phyloP scores from a whole-genome alignment of 169 alveolate species.

The Cryptosporidium ubiquitum region DNA sequence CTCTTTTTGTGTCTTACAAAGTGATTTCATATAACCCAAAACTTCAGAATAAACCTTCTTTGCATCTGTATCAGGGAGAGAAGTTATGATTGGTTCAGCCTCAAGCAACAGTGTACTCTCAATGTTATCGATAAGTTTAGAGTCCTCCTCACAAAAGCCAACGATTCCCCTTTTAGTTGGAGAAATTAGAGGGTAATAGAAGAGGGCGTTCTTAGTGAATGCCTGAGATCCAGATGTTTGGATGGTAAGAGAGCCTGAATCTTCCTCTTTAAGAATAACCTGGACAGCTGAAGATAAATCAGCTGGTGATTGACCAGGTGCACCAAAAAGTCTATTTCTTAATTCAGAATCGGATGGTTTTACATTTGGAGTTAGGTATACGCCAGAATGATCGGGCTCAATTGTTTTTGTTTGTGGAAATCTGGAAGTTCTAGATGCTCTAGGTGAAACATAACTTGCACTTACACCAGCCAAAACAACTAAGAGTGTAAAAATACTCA shows the following conservation, averaged over 20 bases:
- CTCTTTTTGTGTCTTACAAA: conserved; percentile 26
- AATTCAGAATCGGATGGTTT: conserved; percentile 25
- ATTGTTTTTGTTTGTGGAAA: background rate
- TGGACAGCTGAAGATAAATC: background rate
- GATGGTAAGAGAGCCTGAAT: background rate
- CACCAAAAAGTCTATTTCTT: background rate
- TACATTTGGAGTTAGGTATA: conserved; percentile 18
- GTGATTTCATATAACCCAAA: conserved; percentile 2
- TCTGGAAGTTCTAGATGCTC: conserved; percentile 9
- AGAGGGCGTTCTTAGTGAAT: conserved; percentile 22
- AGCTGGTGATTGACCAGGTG: background rate
- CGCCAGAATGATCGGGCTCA: conserved; percentile 39
- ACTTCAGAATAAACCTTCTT: conserved; percentile 43
- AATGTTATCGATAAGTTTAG: conserved; percentile 1
- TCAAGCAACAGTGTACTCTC: background rate
- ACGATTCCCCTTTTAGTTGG: conserved; percentile 19
- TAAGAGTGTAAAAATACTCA: conserved; percentile 3
- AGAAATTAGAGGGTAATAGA: conserved; percentile 63
- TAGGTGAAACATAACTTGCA: conserved; percentile 25
- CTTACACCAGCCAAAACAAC: background rate
- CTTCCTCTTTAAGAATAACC: background rate
- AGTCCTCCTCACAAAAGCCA: conserved; percentile 33
- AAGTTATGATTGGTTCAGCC: conserved; percentile 4
- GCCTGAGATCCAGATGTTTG: conserved; percentile 34
- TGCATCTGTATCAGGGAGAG: conserved; percentile 51